These are phyloP conservation scores for Stemphylium lycopersici DNA, from an alignment of 2,329 filamentous ascomycete species.

Conservation along the genomic window DNA sequence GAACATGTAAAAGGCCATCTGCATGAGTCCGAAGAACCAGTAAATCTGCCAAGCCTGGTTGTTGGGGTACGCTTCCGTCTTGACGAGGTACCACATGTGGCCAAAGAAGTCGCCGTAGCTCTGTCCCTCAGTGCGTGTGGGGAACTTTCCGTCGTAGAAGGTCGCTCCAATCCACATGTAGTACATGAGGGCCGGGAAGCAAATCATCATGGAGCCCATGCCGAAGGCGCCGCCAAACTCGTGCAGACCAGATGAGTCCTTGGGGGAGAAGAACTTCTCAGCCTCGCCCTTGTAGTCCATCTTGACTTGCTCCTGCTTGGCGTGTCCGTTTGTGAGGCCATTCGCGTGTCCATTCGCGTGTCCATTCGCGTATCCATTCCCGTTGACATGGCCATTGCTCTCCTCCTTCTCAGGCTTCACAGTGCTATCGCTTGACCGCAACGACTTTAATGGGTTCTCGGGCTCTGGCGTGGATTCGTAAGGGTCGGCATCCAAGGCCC, in stretches of 20 bases:
- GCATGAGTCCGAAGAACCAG: constrained; percentile 89
- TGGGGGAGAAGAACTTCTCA: constrained; percentile 42
- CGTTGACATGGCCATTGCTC: constrained; percentile 44
- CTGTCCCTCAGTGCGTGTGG: constrained; percentile 69
- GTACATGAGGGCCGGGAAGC: constrained; percentile 95
- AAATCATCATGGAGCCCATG: constrained; percentile 82
- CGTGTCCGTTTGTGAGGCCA: constrained; percentile 42
- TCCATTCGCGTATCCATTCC: constrained; percentile 41
- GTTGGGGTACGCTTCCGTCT: constrained; percentile 83
- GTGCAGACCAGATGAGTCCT: constrained; percentile 59
- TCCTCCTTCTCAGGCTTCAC: constrained; percentile 32
- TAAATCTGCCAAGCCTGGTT: constrained; percentile 88
- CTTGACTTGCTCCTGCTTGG: constrained; percentile 16
- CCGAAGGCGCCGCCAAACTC: constrained; percentile 93
- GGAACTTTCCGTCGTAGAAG: constrained; percentile 87
- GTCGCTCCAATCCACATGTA: constrained; percentile 99
- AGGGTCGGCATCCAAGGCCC: constrained; percentile 29
- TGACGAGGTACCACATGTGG: constrained; percentile 74
- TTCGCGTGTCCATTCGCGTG: constrained; percentile 28
- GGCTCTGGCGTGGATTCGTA: constrained; percentile 48
- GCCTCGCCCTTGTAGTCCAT: constrained; percentile 38
- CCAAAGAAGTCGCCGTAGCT: constrained; percentile 71
- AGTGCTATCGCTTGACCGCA: background rate
- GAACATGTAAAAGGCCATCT: constrained; percentile 80
- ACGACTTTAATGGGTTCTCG: constrained; percentile 26